A percentile compares a stretch with the other conserved stretches of the same genome.
Evolutionary conservation across 2,329 filamentous ascomycete genomes (phyloP).

Genomic region (Cercospora canescens): DNA sequence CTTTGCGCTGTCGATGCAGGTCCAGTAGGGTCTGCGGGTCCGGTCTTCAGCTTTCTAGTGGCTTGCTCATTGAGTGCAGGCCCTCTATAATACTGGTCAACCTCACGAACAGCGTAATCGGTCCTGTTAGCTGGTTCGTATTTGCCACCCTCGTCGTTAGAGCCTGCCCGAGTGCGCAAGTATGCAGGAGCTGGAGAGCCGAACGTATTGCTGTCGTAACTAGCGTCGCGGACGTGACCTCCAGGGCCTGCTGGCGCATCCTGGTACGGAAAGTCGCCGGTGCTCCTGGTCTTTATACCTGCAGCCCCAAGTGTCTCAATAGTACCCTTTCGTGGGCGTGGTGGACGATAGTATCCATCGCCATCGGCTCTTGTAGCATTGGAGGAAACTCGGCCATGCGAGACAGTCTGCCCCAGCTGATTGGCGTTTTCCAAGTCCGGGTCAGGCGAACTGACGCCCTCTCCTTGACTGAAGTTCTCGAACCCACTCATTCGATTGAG

Average conservation of each 20-base stretch:
- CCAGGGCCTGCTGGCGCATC: conserved; percentile 40
- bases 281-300: conserved; percentile 43
- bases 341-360: conserved; percentile 88
- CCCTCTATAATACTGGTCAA: conserved; percentile 95
- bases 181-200: conserved; percentile 56
- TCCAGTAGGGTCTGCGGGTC: conserved; percentile 90
- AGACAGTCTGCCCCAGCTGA: conserved; percentile 5
- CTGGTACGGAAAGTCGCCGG: conserved; percentile 41
- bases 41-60: conserved; percentile 84
- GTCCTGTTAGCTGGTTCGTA: conserved; percentile 44
- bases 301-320: conserved; percentile 53
- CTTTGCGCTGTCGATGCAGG: conserved; percentile 85
- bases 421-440: conserved; percentile 20
- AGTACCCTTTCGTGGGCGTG: conserved; percentile 68
- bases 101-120: conserved; percentile 91
- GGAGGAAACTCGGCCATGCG: conserved; percentile 11
- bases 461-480: conserved; percentile 56
- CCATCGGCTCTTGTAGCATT: conserved; percentile 22
- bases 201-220: conserved; percentile 39
- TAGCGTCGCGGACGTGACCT: conserved; percentile 30
- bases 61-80: conserved; percentile 80
- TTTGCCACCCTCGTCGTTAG: conserved; percentile 45
- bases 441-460: conserved; percentile 53
- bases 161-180: conserved; percentile 53
- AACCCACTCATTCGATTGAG: conserved; percentile 56